Evolutionary conservation across 1,139 yeast genomes (phyloP), one percentile per base, ranked within the genome.

Genomic region (Zygosaccharomyces sapae): DNA sequence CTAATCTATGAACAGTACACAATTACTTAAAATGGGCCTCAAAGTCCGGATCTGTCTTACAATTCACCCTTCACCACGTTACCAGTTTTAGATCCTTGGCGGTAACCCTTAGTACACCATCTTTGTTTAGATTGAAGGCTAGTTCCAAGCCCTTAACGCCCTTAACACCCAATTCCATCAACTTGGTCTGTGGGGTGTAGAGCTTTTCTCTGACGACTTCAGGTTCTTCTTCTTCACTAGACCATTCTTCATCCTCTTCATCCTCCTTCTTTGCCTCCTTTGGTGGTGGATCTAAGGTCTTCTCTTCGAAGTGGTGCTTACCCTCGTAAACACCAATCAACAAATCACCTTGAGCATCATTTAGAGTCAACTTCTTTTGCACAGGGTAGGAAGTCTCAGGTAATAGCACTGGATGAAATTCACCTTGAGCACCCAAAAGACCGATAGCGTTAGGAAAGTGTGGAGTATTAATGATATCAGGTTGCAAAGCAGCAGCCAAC

Each of bases 371-470:
- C 22, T 89, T 73, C 71, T 84, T 87, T 71, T 89, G 86, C 66
- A 87, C 86, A 56, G 99, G 99, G 70, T 83, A 81, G 30, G 97
- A 88, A 48, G 98, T 87, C 72, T 89, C 94, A 43, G 83, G 79
- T 52, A 86, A 83, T 51, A 92, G 73, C 42, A 92, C 74, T 41
- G 95, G 80, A 48, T 80, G 77, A 66, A 89, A 86, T 52, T 76
- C 76, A 57, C 89, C 92, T 47, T 79, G 78, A 42, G 80, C 81
- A 58, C 81, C 83, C 67, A 83, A 79, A 58, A 90, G 72, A 70
- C 98, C 99, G 65, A 92, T 82, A 46, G 97, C 83, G 67, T 84
- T 82, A 56, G 79, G 67, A 55, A 89, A 72, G 67, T 94, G 97
- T 66, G 89, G 95, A 51, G 96, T 89, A 74, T 86, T 86, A 57